Conservation (phyloP, 1,284 basidiomycete genomes). For the Cryptococcus depauperatus region DNA sequence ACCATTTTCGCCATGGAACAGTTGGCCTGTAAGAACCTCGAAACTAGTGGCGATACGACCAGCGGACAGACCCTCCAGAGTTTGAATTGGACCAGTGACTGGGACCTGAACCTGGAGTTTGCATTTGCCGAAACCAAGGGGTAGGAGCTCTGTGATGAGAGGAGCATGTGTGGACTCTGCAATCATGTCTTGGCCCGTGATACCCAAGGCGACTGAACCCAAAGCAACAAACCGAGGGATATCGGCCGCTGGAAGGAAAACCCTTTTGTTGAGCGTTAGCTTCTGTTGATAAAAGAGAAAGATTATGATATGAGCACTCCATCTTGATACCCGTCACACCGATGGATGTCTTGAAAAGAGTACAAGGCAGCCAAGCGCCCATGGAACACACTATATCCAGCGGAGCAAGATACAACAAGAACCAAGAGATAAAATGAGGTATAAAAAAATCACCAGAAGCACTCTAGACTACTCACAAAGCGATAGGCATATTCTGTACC, state of each 20-base stretch:
- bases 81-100: slow-evolving; percentile 61
- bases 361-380: background rate
- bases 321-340: no score
- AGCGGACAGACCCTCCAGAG: slow-evolving; percentile 72
- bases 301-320: no score
- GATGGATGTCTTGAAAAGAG: no score
- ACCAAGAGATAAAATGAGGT: no score
- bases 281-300: no score
- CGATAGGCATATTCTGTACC: slow-evolving; percentile 85
- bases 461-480: slow-evolving; percentile 59
- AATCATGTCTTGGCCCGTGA: slow-evolving; percentile 89
- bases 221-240: slow-evolving; percentile 98
- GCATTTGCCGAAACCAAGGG: slow-evolving; percentile 91
- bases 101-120: slow-evolving; percentile 91
- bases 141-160: slow-evolving; percentile 70
- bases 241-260: slow-evolving; percentile 94
- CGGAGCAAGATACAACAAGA: no score
- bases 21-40: slow-evolving; percentile 71
- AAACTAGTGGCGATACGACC: slow-evolving; percentile 92
- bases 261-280: slow-evolving; percentile 50
- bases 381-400: no score
- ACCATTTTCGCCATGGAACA: slow-evolving; percentile 54
- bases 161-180: slow-evolving; percentile 74
- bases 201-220: slow-evolving; percentile 64
- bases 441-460: background rate